These are phyloP conservation scores for Cetradonia linearis DNA, from an alignment of 495 filamentous ascomycete genomes.

Conservation along the genomic window DNA sequence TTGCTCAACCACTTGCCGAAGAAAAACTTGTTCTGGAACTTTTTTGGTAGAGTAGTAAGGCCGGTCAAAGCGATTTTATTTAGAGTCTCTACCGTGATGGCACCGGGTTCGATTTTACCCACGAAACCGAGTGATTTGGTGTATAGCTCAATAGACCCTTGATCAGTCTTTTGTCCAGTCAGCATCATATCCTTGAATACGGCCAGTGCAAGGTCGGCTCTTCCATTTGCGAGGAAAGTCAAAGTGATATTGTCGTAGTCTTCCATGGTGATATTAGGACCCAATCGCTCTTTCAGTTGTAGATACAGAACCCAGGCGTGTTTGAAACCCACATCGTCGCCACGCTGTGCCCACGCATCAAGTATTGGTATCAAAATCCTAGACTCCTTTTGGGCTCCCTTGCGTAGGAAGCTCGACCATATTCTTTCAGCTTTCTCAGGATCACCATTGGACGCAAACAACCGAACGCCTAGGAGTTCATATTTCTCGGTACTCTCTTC, in stretches of 20 bases:
- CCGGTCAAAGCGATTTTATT: conserved; percentile 43
- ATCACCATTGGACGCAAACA: conserved; percentile 51
- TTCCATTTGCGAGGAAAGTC: conserved; percentile 48
- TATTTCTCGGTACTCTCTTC: conserved; percentile 45
- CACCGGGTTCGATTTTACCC: conserved; percentile 39
- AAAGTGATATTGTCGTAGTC: conserved; percentile 64
- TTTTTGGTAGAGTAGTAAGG: conserved; percentile 46
- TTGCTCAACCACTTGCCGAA: conserved; percentile 75
- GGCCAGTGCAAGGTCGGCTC: conserved; percentile 53
- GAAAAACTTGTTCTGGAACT: conserved; percentile 67
- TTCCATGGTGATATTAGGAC: conserved; percentile 53
- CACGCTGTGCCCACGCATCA: conserved; percentile 34
- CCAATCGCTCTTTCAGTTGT: conserved; percentile 48
- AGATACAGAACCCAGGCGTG: conserved; percentile 61
- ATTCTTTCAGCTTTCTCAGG: conserved; percentile 54
- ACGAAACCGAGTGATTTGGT: conserved; percentile 35
- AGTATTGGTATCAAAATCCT: conserved; percentile 62
- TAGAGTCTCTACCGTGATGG: conserved; percentile 37
- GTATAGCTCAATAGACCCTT: conserved; percentile 43
- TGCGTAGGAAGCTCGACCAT: conserved; percentile 47
- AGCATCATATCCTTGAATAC: conserved; percentile 83
- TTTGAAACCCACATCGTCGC: conserved; percentile 34
- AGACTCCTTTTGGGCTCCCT: conserved; percentile 38
- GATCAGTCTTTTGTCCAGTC: conserved; percentile 40
- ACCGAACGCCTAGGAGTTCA: conserved; percentile 58